Base-by-base conservation (phyloP, 495 filamentous ascomycete species). In the Clavariopsis aquatica region DNA sequence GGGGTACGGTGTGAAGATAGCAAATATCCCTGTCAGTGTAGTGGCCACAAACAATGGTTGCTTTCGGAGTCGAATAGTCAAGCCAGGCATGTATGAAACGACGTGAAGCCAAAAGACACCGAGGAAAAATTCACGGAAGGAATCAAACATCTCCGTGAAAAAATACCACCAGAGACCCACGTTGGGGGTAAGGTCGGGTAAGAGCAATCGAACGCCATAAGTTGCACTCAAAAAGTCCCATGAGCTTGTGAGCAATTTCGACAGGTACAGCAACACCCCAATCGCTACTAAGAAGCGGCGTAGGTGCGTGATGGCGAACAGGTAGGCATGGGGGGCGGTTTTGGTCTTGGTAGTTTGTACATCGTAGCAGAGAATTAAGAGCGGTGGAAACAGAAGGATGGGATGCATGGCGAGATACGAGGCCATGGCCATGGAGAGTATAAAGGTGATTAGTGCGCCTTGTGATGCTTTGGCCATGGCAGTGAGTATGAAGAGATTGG, bases 111-210 rank as follows among this genome's bases (percentile, higher is more conserved):
- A 97, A 76, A 98, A 98, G 6, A 98, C 92, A 22, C 90, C 95
- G 1, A 98, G 82, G 81, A 98, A 98, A 80, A 98, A 98, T 52
- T 89, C 87, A 23, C 94, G 86, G 82, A 98, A 98, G 4, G 92
- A 93, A 76, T 98, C 94, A 74, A 98, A 98, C 85, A 98, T 98
- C 77, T 98, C 94, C 69, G 93, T 95, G 78, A 98, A 98, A 77
- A 98, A 98, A 78, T 98, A 98, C 94, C 94, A 98, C 94, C 94
- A 98, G 0, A 98, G 82, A 1, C 94, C 94, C 41, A 95, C 87
- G 66, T 98, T 98, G 23, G 94, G 94, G 0, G 93, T 93, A 46
- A 98, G 80, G 76, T 98, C 95, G 0, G 92, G 92, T 3, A 98
- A 85, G 2, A 94, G 84, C 15, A 98, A 81, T 69, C 93, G 92